These are phyloP conservation scores for Pichia phayaonensis DNA, from an alignment of 805 yeast species.

Conservation along the genomic window DNA sequence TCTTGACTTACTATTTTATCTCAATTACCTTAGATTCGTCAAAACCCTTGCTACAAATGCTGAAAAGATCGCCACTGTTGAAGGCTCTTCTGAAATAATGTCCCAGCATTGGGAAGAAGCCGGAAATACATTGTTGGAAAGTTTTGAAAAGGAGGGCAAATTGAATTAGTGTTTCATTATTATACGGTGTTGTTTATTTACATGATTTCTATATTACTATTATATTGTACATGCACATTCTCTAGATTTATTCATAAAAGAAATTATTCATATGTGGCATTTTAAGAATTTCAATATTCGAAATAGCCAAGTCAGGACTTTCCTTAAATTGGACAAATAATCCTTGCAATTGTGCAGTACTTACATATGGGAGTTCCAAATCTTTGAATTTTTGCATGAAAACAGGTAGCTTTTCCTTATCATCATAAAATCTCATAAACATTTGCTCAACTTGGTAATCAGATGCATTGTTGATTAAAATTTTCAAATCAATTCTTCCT, in stretches of 20 bases:
- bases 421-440: conserved; percentile 83
- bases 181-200: not conserved
- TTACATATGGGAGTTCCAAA: conserved; percentile 47
- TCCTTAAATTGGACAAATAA: conserved; percentile 87
- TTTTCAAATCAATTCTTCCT: conserved; percentile 86
- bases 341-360: conserved; percentile 95
- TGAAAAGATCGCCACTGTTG: conserved; percentile 29
- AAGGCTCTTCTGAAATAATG: conserved; percentile 36
- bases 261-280: conserved; percentile 28
- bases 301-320: conserved; percentile 68
- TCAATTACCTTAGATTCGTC: conserved; percentile 42
- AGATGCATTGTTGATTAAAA: conserved; percentile 80
- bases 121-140: conserved; percentile 17
- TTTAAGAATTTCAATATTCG: conserved; percentile 46
- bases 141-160: not conserved
- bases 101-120: conserved; percentile 33
- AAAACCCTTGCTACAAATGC: conserved; percentile 35
- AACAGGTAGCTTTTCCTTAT: conserved; percentile 46
- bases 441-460: conserved; percentile 69
- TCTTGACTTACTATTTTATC: conserved; percentile 31
- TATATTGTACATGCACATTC: not conserved
- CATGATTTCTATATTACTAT: conserved; percentile 1
- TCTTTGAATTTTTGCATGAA: conserved; percentile 40
- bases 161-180: not conserved
- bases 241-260: conserved; percentile 22